Evolutionary conservation across 257 asterid genomes (phyloP), one percentile per base, ranked within the genome.

Genomic region (Fraxinus pennsylvanica): DNA sequence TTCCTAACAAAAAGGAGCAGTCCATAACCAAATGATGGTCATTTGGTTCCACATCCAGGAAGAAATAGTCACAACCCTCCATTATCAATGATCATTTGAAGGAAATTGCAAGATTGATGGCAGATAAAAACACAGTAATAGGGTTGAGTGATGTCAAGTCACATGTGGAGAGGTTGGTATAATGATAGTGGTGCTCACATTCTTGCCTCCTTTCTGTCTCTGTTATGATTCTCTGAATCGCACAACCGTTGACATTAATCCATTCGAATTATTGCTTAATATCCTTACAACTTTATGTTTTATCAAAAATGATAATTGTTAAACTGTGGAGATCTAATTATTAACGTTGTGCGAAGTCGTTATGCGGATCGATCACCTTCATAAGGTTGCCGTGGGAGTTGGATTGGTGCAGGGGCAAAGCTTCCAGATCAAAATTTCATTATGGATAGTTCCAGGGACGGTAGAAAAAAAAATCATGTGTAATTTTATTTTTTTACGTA

Each of bases 121-220:
- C 9, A 57, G 66, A 57, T 1, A 25, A 22, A 21, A 22, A 61
- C 68, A 61, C 33, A 9, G 33, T 61, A 32, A 68, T 25, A 41
- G 9, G 63, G 73, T 68, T 5, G 6, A 47, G 77, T 80, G 80
- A 75, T 75, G 83, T 80, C 83, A 69, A 68, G 57, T 80, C 83
- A 57, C 66, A 57, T 39, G 79, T 74, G 70, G 68, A 29, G 59
- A 27, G 15, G 43, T 69, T 13, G 19, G 38, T n/a, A 45, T 27
- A 2, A 50, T 77, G 43, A 32, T 29, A 41, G 67, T 65, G 68
- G 66, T 39, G 78, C 45, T 81, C 72, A 27, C 81, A 47, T 72
- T 81, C 84, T 76, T 81, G 78, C 78, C 79, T 30, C 71, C 78
- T 66, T 78, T 35, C 67, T 21, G 50, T 76, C 66, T 68, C 70